Base-by-base conservation (phyloP, 2,329 filamentous ascomycete species). In the Venturia nashicola region DNA sequence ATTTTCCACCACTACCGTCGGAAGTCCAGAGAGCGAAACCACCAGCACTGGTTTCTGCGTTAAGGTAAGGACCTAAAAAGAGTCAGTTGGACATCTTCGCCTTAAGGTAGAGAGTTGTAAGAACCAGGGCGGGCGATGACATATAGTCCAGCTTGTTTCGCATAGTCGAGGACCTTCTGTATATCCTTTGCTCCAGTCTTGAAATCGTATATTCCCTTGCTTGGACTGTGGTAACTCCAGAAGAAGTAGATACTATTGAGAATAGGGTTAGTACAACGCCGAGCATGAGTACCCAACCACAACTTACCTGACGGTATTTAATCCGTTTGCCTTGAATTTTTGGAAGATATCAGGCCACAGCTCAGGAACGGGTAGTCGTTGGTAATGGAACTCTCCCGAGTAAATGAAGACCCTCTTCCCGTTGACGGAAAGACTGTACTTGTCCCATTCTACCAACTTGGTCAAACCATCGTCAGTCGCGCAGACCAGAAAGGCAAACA, bases 1-100 rank as follows among this genome's bases (percentile, higher is more conserved):
- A 72, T 23, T 71, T 68, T 2, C 83, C 83, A 61, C 83, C 83
- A 34, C 76, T 82, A 54, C 83, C 84, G 0, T 84, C 86, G 0
- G 83, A 86, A 6, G 84, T 71, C 83, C 84, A 87, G 0, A 84
- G 73, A 0, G 85, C 83, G 64, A 85, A 83, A 0, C 85, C 85
- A 40, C 85, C 85, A 0, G 80, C 83, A 66, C 82, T 85, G 3
- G 83, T 78, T 69, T 87, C 85, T 0, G 84, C 85, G 66, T 87
- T 87, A 65, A 85, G 79, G 64, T 87, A 87, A 0, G 83, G 83
- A 0, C 84, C 84, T 0, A 20, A 11, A 9, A 18, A 27, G 20
- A 14, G 5, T 51, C 12, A 14, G 20, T 20, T 68, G 14, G 14
- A 16, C 2, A 16, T 16, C 5, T 42, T 42, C 14, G 40, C 9